Percentiles rank a stretch among this genome's conserved stretches.
These are phyloP conservation scores for Microbotryomycetes sp. DNA, from an alignment of 1,284 basidiomycete genomes.

Conservation along the genomic window DNA sequence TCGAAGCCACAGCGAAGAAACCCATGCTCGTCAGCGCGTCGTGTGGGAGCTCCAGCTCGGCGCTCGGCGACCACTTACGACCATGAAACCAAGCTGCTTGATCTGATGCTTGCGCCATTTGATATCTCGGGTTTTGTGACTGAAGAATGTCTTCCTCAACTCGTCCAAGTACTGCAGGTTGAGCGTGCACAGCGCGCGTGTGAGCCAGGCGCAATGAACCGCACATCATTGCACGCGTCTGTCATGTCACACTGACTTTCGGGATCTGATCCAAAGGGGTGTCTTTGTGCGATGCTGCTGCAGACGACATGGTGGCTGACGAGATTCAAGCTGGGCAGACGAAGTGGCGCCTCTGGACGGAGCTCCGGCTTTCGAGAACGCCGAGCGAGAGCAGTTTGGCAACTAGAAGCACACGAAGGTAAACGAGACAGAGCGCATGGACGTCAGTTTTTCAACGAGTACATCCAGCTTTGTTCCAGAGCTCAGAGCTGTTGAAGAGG, in stretches of 20 bases:
- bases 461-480: no score
- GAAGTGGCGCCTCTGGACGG: no score
- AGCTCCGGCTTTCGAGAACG: no score
- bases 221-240: neutral
- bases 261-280: neutral
- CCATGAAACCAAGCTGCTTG: slow-evolving; percentile 39
- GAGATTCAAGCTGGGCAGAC: no score
- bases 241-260: neutral
- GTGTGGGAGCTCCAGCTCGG: neutral
- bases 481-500: no score
- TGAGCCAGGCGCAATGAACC: neutral
- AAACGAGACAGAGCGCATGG: no score
- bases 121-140: slow-evolving; percentile 41
- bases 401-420: no score
- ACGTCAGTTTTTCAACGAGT: no score
- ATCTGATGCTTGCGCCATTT: slow-evolving; percentile 44
- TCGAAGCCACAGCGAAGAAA: neutral
- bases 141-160: slow-evolving; percentile 35
- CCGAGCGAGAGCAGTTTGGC: no score
- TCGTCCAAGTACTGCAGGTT: slow-evolving; percentile 14
- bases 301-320: no score
- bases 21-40: neutral
- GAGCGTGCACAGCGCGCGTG: neutral
- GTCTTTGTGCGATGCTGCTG: neutral
- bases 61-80: slow-evolving; percentile 10